Evolutionary conservation across 371 early-diverging fungal species (phyloP), one percentile per base, ranked within the genome.

Genomic region (Actinomucor elegans): DNA sequence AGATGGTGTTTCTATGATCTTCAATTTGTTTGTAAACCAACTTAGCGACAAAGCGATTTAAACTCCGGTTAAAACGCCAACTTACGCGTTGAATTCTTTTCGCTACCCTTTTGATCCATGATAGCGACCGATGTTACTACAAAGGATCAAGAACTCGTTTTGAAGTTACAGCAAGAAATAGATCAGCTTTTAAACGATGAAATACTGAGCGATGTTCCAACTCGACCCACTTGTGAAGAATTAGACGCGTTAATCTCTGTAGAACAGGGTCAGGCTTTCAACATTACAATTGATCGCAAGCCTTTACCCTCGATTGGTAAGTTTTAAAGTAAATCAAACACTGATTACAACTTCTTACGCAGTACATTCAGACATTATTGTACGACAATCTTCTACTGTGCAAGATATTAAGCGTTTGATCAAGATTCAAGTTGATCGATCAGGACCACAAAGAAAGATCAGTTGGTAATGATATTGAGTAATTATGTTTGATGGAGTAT

Each of bases 211-310:
- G 64, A 72, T 45, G 40, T 75, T 5, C 34, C 59, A 0, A 5
- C 40, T 0, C 21, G 21, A 10, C 29, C 61, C 4, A 65, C 67
- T 7, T 8, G 56, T 23, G 55, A 73, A 32, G 71, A 69, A 21
- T 18, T 77, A 1, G 62, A 69, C 8, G 51, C 61, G 0, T 47
- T 77, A 10, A 71, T 73, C 41, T 67, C 71, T 5, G 44, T 71
- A 31, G 77, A 77, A 51, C 47, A 67, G 44, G 71, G 67, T 8
- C 62, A 50, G 24, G 77, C 77, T 3, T 77, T 59, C 28, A 33
- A 55, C 8, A 67, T 77, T 1, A 49, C 36, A 15, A 44, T 77
- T 15, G 59, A 71, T 29, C 69, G 77, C 4, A 29, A 29, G 2
- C 61, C 64, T 4, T 33, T 76, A 20, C 59, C 59, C 5, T 47